phyloP scores from a whole-genome alignment of 192 early-diverging fungal genomes.

The Gaertneriomyces semiglobifer region DNA sequence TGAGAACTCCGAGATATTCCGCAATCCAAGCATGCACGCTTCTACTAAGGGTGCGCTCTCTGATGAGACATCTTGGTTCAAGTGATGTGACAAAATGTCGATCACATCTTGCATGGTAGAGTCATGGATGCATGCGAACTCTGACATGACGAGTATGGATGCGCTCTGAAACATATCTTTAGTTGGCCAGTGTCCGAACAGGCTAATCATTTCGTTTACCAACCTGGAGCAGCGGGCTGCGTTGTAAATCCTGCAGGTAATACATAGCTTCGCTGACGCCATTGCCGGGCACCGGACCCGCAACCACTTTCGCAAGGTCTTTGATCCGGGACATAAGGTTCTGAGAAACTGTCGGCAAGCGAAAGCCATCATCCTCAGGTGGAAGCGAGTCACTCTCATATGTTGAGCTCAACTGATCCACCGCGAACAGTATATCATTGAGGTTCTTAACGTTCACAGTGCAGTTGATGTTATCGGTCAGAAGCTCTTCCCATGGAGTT shows the following conservation, averaged over 20 bases:
- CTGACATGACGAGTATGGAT: constrained; percentile 43
- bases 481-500: constrained; percentile 50
- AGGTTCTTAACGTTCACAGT: constrained; percentile 42
- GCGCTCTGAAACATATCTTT: constrained; percentile 18
- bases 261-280: constrained; percentile 46
- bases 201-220: too few species aligned
- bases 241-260: constrained; percentile 40
- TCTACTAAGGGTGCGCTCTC: constrained; percentile 41
- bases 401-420: constrained; percentile 29
- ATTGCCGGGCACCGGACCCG: constrained; percentile 32
- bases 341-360: constrained; percentile 48
- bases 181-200: too few species aligned
- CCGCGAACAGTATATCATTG: constrained; percentile 36
- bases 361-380: constrained; percentile 52
- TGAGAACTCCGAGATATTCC: constrained; percentile 49
- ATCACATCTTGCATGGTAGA: constrained; percentile 30
- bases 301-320: constrained; percentile 35
- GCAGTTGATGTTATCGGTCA: constrained; percentile 39
- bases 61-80: constrained; percentile 44
- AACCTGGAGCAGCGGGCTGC: constrained; percentile 33
- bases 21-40: constrained; percentile 46
- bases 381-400: constrained; percentile 24
- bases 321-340: constrained; percentile 51
- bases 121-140: constrained; percentile 51
- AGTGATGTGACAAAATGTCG: constrained; percentile 36